phyloP scores from a whole-genome alignment of 2,329 filamentous ascomycete genomes.

The Alternaria metachromatica region DNA sequence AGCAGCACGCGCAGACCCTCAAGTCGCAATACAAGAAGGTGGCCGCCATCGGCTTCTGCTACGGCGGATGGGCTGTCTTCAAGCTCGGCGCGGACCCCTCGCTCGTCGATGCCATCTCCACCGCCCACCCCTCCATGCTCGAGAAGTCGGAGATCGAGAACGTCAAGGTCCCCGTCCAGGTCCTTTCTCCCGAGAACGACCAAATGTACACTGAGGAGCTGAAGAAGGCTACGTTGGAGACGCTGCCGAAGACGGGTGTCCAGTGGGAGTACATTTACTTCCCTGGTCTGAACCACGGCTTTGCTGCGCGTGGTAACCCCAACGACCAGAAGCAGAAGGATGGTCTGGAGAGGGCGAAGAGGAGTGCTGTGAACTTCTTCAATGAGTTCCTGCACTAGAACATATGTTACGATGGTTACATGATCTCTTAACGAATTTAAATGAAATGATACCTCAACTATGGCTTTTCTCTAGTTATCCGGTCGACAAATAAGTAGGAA shows the following conservation, averaged over 20 bases:
- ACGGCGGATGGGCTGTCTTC: constrained; percentile 51
- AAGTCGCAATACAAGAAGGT: constrained; percentile 49
- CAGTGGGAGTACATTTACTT: constrained; percentile 46
- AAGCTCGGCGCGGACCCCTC: constrained; percentile 40
- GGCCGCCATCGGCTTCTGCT: constrained; percentile 58
- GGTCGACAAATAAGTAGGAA: neutral
- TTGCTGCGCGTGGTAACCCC: constrained; percentile 38
- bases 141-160: constrained; percentile 40
- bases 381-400: constrained; percentile 42
- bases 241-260: constrained; percentile 37
- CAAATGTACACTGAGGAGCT: constrained; percentile 35
- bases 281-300: constrained; percentile 42
- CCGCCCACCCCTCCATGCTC: constrained; percentile 40
- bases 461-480: fast-evolving
- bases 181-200: constrained; percentile 40
- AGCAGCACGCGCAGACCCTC: constrained; percentile 46
- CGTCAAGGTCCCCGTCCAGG: constrained; percentile 41
- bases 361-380: constrained; percentile 38
- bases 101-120: constrained; percentile 40
- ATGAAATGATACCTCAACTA: neutral
- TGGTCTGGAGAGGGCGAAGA: constrained; percentile 45
- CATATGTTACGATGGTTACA: neutral
- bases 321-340: constrained; percentile 36
- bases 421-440: neutral
- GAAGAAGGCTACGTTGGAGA: constrained; percentile 37